Conservation (phyloP, 2,329 filamentous ascomycete genomes). For the Lecanicillium sp. region DNA sequence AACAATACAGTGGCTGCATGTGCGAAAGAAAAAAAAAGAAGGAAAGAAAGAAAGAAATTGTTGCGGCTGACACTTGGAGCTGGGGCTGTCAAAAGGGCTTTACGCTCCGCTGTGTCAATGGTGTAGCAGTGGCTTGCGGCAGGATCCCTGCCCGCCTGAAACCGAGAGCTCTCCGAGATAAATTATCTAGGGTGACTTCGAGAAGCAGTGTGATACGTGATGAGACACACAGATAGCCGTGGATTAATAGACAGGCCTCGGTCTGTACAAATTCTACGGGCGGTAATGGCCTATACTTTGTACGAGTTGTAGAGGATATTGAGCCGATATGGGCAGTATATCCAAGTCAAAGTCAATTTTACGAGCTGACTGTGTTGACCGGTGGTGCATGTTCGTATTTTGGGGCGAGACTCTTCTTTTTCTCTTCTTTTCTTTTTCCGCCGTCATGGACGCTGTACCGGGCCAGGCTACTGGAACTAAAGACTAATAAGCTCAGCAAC, state of each 20-base stretch:
- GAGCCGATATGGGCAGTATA: background rate
- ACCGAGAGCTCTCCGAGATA: background rate
- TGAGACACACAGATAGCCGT: background rate
- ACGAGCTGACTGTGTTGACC: conserved; percentile 5
- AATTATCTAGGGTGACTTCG: background rate
- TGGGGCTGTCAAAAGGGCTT: no score
- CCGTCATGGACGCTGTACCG: background rate
- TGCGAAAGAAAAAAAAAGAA: no score
- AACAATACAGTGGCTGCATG: background rate
- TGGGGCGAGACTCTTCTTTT: background rate
- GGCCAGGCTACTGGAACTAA: background rate
- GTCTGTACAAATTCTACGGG: background rate
- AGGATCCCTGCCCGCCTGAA: conserved; percentile 1
- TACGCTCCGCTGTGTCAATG: no score
- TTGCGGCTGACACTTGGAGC: no score
- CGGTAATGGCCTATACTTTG: background rate
- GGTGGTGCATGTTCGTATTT: conserved; percentile 8
- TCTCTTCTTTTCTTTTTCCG: no score
- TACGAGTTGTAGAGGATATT: conserved; percentile 1
- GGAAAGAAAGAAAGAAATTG: no score
- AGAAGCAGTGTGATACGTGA: background rate
- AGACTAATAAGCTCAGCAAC: background rate
- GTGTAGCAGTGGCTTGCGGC: background rate
- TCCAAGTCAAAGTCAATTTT: background rate
- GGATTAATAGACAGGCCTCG: background rate